phyloP scores from a whole-genome alignment of 208 protist genomes.

The Leishmania major region DNA sequence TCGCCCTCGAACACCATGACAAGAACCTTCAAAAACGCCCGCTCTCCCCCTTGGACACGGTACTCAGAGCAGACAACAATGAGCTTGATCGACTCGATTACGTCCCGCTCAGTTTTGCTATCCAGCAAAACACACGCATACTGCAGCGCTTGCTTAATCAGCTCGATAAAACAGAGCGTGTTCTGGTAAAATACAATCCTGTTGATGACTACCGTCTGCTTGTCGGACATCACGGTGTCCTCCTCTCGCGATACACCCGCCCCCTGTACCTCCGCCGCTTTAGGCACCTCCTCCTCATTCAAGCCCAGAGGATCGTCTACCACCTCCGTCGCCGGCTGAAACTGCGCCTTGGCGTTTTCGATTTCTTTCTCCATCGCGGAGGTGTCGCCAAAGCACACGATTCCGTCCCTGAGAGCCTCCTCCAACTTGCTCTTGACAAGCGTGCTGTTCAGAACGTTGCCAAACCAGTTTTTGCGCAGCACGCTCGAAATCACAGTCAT shows the following conservation, averaged over 20 bases:
- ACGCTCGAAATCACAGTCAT: constrained; percentile 71
- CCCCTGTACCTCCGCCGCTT: constrained; percentile 8
- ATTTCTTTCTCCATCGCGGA: constrained; percentile 36
- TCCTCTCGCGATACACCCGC: not conserved
- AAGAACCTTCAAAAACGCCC: constrained; percentile 76
- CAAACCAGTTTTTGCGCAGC: constrained; percentile 87
- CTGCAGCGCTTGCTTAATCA: constrained; percentile 66
- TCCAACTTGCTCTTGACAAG: constrained; percentile 60
- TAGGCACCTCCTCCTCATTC: constrained; percentile 15
- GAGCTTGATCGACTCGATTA: constrained; percentile 88
- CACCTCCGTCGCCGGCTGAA: constrained; percentile 45
- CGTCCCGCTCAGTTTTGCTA: constrained; percentile 86
- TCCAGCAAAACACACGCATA: constrained; percentile 76
- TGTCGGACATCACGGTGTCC: constrained; percentile 35
- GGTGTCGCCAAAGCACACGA: constrained; percentile 32
- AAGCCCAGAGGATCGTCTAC: constrained; percentile 26
- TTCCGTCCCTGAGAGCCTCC: constrained; percentile 39
- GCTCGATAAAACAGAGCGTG: constrained; percentile 64
- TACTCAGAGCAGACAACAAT: constrained; percentile 84
- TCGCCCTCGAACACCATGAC: constrained; percentile 90
- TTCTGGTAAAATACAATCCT: constrained; percentile 82
- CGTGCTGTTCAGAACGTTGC: constrained; percentile 63
- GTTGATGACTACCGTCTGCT: constrained; percentile 58
- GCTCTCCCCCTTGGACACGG: constrained; percentile 66
- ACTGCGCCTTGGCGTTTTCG: constrained; percentile 34